Base-by-base conservation (phyloP, 768 basidiomycete species). In the Boletus rubroflammeus region DNA sequence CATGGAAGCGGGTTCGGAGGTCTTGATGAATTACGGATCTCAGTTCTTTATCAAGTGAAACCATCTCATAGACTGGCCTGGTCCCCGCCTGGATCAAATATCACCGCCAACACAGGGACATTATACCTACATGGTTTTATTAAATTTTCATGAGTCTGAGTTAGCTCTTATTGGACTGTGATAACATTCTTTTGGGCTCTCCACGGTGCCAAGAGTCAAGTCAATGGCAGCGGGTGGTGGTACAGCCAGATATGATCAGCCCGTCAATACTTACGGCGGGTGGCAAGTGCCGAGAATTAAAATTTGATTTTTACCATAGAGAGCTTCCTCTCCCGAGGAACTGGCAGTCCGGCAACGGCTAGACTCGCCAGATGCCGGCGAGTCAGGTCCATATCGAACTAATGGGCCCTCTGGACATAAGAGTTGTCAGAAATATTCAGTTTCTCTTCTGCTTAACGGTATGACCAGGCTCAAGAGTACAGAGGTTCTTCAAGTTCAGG, bases 1-100 rank as follows among this genome's bases (percentile, higher is more conserved):
- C 14, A 66, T 83, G 4, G 53, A 67, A 21, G 62, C 71, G 2
- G 79, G 78, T 3, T 72, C 76, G 8, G 83, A 86, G 56, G 58
- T 86, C 3, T 68, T 81, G 34, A 77, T 86, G 53, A 69, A 86
- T 57, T 87, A 87, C 55, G 85, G 85, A 0, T 65, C 74, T 0
- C 59, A 60, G 6, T 83, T 84, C 58, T 82, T 82, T 54, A 29
- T 43, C 38, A 40, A 55, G 44, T 60, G 43, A 58, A 41, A 26
- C 21, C 32, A 26, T 28, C 8, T 31, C 25, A 25, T 2, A n/a
- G 26, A 29, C 19, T 15, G 6, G 5, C 40, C 13, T 31, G 13
- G 32, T n/a, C n/a, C n/a, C n/a, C n/a, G 5, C 40, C 13, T 35
- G 13, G 32, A n/a, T 3, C 19, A 15, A 34, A 6, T 38, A 28